Conservation (phyloP, 2,329 filamentous ascomycete genomes). For the Fusarium proliferatum region DNA sequence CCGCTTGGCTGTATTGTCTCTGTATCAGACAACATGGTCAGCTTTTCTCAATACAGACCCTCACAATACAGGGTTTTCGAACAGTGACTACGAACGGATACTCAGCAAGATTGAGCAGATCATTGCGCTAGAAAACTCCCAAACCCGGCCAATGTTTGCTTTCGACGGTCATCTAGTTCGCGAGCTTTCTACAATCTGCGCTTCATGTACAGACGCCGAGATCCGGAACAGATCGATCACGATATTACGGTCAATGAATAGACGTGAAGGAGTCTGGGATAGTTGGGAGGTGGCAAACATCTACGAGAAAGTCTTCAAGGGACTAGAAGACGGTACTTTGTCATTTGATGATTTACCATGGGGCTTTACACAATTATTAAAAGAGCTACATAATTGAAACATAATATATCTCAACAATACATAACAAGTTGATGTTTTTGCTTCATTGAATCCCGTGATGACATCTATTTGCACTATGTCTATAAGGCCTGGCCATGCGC, state of each 20-base stretch:
- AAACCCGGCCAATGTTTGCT: slow-evolving; percentile 17
- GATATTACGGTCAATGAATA: slow-evolving; percentile 17
- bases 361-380: neutral
- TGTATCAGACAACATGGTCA: slow-evolving; percentile 9
- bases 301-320: slow-evolving; percentile 22
- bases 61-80: neutral
- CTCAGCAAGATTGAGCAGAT: slow-evolving; percentile 14
- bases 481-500: neutral
- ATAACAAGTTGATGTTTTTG: neutral
- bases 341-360: neutral
- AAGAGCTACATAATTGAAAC: neutral
- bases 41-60: neutral
- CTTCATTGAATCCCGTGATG: neutral
- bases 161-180: slow-evolving; percentile 29
- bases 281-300: slow-evolving; percentile 36
- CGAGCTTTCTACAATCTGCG: slow-evolving; percentile 25
- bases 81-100: slow-evolving; percentile 6
- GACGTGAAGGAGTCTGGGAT: slow-evolving; percentile 41
- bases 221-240: slow-evolving; percentile 17
- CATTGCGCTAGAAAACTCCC: neutral
- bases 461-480: neutral
- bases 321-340: neutral
- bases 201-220: slow-evolving; percentile 7
- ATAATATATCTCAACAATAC: neutral
- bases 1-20: neutral